Conservation (phyloP, 305 asterid species). For the Ajuga reptans region DNA sequence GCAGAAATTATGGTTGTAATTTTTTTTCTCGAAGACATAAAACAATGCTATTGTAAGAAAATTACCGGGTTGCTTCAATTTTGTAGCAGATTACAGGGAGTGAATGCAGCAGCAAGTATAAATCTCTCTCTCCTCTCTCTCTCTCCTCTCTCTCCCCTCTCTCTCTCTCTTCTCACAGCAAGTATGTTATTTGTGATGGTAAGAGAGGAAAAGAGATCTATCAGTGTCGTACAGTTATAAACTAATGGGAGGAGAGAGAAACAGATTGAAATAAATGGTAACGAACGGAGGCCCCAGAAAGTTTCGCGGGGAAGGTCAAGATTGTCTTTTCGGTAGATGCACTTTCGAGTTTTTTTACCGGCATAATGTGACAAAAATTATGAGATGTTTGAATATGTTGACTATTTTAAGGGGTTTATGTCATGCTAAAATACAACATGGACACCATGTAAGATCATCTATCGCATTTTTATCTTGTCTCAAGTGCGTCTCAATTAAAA, state of each 20-base stretch:
- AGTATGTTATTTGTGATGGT: not conserved
- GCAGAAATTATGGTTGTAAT: not conserved
- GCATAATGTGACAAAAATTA: not conserved
- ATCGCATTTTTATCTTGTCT: too few species aligned
- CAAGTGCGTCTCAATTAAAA: too few species aligned
- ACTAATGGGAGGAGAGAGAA: too few species aligned
- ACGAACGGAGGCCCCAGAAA: not conserved
- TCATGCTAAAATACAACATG: too few species aligned
- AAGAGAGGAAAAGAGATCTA: not conserved
- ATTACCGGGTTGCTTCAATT: conserved; percentile 19
- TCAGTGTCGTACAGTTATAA: not conserved
- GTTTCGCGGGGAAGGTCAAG: not conserved
- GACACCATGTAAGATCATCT: too few species aligned
- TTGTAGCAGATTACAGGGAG: conserved; percentile 4
- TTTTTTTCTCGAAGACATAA: conserved; percentile 25
- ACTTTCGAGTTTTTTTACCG: not conserved
- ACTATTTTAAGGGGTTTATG: too few species aligned
- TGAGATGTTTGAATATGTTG: too few species aligned
- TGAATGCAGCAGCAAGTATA: not conserved
- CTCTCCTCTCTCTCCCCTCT: conserved; percentile 7
- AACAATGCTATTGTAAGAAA: not conserved
- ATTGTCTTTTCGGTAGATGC: not conserved
- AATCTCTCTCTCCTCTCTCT: not conserved
- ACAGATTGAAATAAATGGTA: too few species aligned
- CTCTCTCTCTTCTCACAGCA: not conserved